Evolutionary conservation across 805 yeast species (phyloP), one percentile per base, ranked within the genome.

Genomic region (Komagataella mondaviorum): DNA sequence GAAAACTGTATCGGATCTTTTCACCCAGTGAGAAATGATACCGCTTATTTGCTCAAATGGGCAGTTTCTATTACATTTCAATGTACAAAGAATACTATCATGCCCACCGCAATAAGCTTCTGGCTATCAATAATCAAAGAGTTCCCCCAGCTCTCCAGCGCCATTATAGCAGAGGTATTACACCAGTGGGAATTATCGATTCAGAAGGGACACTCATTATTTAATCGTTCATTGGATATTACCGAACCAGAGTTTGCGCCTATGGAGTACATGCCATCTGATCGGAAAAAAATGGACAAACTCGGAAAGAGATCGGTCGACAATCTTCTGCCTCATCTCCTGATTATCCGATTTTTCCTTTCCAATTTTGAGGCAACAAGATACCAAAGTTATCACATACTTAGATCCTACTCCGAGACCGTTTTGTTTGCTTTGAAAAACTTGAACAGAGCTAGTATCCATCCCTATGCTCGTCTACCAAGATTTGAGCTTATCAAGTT

Each of bases 181-280:
- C 70, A 73, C 47, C 73, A 76, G 51, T 87, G 95, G 85, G 86
- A 82, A 63, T 66, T 68, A 44, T 76, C 91, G 1, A 77, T 88
- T 47, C 72, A 76, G 43, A 67, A 72, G 30, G 68, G 69, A 23
- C 68, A 68, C 45, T 97, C 98, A 3, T 63, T 91, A 8, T 90
- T 77, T 63, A 76, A 83, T 6, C 71, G 69, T 4, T 58, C 65
- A 5, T 67, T 68, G 55, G 95, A 89, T 62, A 62, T 78, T 6
- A 60, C 58, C 0, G 69, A 73, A 51, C 83, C 91, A 22, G 86
- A 83, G 51, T 83, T 72, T 63, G 68, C 77, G 55, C 74, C 72
- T 50, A 93, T 93, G 99, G 93, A 87, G 55, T 93, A 93, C 59
- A 69, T 89, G 1, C 97, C 99, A 8, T 81, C 95, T 48, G 82